phyloP scores from a whole-genome alignment of 2,329 filamentous ascomycete genomes.

The Bipolaris victoriae region DNA sequence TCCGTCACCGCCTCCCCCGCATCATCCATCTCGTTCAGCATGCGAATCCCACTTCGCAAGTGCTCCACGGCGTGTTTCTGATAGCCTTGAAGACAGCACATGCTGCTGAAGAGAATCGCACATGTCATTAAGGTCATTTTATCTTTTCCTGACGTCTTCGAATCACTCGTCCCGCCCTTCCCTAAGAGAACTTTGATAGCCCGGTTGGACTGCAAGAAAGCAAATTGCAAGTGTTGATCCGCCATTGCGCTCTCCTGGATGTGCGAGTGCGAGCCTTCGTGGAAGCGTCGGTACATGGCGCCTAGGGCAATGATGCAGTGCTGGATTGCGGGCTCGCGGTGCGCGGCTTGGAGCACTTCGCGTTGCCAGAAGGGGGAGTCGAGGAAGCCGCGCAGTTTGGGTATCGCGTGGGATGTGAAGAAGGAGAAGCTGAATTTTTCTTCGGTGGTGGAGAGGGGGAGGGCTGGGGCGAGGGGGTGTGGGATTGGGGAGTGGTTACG shows the following conservation, averaged over 20 bases:
- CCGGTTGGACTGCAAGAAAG: slow-evolving; percentile 41
- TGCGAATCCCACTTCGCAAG: slow-evolving; percentile 38
- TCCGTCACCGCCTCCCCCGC: neutral
- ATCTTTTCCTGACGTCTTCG: slow-evolving; percentile 16
- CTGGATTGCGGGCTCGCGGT: slow-evolving; percentile 38
- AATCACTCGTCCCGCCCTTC: slow-evolving; percentile 7
- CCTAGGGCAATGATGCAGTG: slow-evolving; percentile 41
- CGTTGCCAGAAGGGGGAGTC: slow-evolving; percentile 42
- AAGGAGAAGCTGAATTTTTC: slow-evolving; percentile 42
- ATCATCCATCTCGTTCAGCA: slow-evolving; percentile 38
- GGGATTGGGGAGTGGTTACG: slow-evolving; percentile 11
- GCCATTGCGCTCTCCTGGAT: slow-evolving; percentile 31
- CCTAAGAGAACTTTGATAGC: slow-evolving; percentile 34
- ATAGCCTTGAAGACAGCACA: slow-evolving; percentile 44
- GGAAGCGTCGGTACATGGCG: slow-evolving; percentile 43
- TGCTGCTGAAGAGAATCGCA: slow-evolving; percentile 40
- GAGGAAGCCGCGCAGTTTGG: slow-evolving; percentile 37
- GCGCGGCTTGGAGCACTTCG: slow-evolving; percentile 41
- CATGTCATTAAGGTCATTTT: slow-evolving; percentile 42
- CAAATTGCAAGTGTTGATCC: slow-evolving; percentile 37
- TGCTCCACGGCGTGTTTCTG: slow-evolving; percentile 37
- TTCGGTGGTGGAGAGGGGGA: slow-evolving; percentile 28
- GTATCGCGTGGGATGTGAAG: slow-evolving; percentile 33
- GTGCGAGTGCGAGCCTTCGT: slow-evolving; percentile 25
- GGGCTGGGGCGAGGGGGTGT: slow-evolving; percentile 19